Percentiles rank a stretch among this genome's conserved stretches.
Evolutionary conservation across 192 early-diverging fungal species (phyloP).

Genomic region (Backusella australiensis): DNA sequence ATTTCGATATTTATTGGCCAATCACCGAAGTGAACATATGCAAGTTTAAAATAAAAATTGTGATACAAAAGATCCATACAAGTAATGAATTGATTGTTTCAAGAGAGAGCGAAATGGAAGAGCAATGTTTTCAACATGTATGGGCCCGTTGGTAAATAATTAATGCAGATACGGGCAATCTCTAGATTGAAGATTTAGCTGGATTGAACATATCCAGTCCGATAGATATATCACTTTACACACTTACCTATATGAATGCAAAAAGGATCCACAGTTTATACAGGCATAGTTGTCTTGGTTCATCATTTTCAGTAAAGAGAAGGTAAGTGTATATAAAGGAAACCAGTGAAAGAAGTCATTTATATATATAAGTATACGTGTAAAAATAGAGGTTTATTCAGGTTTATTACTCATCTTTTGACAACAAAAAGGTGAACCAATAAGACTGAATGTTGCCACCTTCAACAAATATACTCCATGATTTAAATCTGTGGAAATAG

Average conservation of each 20-base stretch:
- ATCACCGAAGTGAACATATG: background rate
- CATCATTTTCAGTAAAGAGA: background rate
- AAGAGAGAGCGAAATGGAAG: background rate
- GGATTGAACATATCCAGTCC: no score
- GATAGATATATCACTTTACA: background rate
- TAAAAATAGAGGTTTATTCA: no score
- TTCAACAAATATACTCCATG: no score
- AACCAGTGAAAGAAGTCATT: no score
- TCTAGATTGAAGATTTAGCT: background rate
- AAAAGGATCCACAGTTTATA: background rate
- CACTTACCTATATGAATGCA: background rate
- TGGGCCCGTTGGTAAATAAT: background rate
- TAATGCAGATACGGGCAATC: background rate
- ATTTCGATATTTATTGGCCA: background rate
- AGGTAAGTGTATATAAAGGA: no score
- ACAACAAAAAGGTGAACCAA: no score
- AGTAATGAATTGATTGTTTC: background rate
- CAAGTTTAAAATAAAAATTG: background rate
- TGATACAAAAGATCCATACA: background rate
- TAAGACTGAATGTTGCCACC: no score
- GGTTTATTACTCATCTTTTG: no score
- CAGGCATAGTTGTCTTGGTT: background rate
- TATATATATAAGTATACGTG: no score
- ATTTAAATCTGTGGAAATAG: no score
- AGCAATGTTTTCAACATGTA: background rate